phyloP scores from a whole-genome alignment of 345 rosid species.

The Rubroshorea leprosula region DNA sequence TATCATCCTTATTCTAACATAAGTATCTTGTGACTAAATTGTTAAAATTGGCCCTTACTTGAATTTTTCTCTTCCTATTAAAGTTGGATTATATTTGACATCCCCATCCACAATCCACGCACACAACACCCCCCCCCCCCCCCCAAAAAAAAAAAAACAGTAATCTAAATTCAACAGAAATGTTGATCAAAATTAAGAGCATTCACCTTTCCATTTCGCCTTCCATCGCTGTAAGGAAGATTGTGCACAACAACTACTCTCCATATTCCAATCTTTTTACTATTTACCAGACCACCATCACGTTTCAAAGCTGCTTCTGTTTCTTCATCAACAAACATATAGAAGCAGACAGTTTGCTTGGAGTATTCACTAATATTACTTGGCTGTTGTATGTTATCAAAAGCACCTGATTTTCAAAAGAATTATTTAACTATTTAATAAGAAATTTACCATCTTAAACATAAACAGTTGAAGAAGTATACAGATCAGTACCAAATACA shows the following conservation, averaged over 20 bases:
- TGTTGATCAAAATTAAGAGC: not conserved
- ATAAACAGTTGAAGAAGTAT: conserved; percentile 5
- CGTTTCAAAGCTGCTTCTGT: conserved; percentile 76
- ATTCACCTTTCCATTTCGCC: conserved; percentile 93
- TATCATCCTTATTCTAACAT: no score
- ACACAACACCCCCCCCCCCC: no score
- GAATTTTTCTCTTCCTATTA: no score
- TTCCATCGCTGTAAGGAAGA: conserved; percentile 80
- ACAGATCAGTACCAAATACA: conserved; percentile 65
- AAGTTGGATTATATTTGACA: not conserved
- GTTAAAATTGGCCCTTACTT: no score
- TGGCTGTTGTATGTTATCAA: conserved; percentile 87
- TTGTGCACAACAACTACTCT: conserved; percentile 80
- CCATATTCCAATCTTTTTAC: conserved; percentile 77
- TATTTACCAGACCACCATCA: conserved; percentile 43
- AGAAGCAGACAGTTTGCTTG: conserved; percentile 75
- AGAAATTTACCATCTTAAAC: conserved; percentile 13
- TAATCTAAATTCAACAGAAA: not conserved
- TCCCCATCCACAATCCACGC: not conserved
- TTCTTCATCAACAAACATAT: conserved; percentile 93
- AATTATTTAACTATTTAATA: conserved; percentile 6
- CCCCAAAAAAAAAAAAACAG: not conserved
- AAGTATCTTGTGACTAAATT: no score
- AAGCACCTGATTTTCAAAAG: conserved; percentile 58
- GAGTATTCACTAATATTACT: conserved; percentile 72